Conservation (phyloP, 2,329 filamentous ascomycete species). For the Daldinia sp. region DNA sequence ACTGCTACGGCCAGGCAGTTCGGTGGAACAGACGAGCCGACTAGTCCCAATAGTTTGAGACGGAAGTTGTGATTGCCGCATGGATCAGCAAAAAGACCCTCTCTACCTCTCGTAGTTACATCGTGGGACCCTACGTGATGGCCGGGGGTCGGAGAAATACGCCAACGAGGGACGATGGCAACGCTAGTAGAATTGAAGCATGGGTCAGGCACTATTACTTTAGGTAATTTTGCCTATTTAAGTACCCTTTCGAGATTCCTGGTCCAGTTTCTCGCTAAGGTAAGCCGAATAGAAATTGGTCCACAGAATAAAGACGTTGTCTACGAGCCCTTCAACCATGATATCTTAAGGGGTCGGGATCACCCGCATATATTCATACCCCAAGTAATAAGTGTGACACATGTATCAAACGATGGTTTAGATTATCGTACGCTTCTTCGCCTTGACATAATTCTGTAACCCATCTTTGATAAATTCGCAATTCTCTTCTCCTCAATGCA, state of each 20-base stretch:
- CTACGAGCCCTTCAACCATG: background rate
- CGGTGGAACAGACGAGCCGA: background rate
- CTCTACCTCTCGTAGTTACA: background rate
- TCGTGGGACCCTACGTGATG: background rate
- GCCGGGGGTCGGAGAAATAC: background rate
- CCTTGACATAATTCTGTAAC: background rate
- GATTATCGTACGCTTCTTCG: background rate
- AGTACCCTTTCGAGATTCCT: background rate
- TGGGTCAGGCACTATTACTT: background rate
- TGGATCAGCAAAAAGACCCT: background rate
- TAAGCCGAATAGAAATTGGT: constrained; percentile 7
- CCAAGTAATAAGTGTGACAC: constrained; percentile 27
- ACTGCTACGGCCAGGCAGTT: background rate
- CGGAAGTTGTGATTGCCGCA: background rate
- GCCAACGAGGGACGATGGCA: background rate
- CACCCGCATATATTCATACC: constrained; percentile 18
- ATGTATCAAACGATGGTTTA: constrained; percentile 9
- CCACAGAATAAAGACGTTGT: background rate
- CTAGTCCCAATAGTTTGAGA: background rate
- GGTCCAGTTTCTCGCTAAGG: background rate
- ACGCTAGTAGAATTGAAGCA: background rate
- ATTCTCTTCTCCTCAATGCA: constrained; percentile 13
- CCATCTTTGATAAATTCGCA: constrained; percentile 8
- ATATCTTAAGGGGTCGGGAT: constrained; percentile 15
- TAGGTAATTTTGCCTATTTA: background rate